Base-by-base conservation (phyloP, 495 filamentous ascomycete species). In the Letharia columbiana region DNA sequence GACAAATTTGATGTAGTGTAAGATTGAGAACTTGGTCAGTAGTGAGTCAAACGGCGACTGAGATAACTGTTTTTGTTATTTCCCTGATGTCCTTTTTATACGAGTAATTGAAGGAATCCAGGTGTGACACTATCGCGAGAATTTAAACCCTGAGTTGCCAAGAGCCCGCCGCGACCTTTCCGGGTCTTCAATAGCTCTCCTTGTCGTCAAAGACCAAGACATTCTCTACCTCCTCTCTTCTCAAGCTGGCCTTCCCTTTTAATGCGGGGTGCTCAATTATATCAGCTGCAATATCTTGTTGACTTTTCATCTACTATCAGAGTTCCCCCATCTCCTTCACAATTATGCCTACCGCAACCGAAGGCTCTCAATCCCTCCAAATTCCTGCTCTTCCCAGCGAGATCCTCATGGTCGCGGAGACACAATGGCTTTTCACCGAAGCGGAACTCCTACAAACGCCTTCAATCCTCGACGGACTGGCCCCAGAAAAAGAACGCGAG, bases 391-490 rank as follows among this genome's bases (percentile, higher is more conserved):
- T 73, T 10, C 77, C 79, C 4, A 72, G 72, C 61, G 71, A 73
- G 41, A 42, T 87, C 52, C 75, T 87, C 63, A 77, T 80, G 56
- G 78, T 80, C 60, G 76, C 79, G 39, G 82, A 87, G 69, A 71
- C 77, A 66, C 95, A 98, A 80, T 99, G 94, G 94, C 78, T 92
- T 52, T 97, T 98, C 73, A 88, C 88, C 20, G 82, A 89, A 58
- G 87, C 89, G 47, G 94, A 99, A 75, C 82, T 96, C 23, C 77
- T 80, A 42, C 88, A 86, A 67, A 87, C 91, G 11, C 94, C 94
- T 3, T 95, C 91, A 61, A 87, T 91, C 63, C 74, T 92, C 1
- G 91, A 96, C 67, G 92, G 92, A 45, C 83, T 98, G 70, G 71
- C 84, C 2, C 78, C 85, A 17, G 84, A 87, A 20, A 83, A 89